phyloP scores from a whole-genome alignment of 495 filamentous ascomycete genomes.

The Parathielavia appendiculata region DNA sequence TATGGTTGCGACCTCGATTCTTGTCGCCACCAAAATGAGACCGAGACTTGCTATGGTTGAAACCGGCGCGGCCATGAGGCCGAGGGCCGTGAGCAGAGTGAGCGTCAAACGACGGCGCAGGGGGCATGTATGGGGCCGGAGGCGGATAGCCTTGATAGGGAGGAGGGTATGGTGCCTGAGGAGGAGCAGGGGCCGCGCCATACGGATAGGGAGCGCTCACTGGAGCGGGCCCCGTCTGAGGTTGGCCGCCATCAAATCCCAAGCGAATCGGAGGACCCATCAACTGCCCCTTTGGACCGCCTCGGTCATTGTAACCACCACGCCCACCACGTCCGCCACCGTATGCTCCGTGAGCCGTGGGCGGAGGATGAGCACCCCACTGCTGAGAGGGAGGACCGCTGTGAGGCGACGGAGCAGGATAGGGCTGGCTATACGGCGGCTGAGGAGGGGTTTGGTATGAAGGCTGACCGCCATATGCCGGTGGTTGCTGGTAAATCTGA shows the following conservation, averaged over 20 bases:
- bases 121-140: conserved; percentile 28
- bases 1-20: conserved; percentile 40
- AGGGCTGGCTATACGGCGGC: conserved; percentile 33
- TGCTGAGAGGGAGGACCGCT: conserved; percentile 36
- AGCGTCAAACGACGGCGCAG: conserved; percentile 30
- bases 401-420: conserved; percentile 31
- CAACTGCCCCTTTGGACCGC: conserved; percentile 43
- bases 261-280: conserved; percentile 57
- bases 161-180: conserved; percentile 31
- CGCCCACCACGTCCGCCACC: conserved; percentile 51
- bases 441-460: conserved; percentile 24
- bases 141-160: conserved; percentile 36
- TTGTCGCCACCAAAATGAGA: conserved; percentile 39
- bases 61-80: conserved; percentile 37
- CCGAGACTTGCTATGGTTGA: conserved; percentile 32
- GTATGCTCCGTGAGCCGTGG: conserved; percentile 38
- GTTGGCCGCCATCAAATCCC: conserved; percentile 46
- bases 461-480: conserved; percentile 25
- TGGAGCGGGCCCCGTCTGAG: conserved; percentile 38
- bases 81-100: conserved; percentile 30
- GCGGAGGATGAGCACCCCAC: conserved; percentile 35
- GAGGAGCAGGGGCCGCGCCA: conserved; percentile 28
- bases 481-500: conserved; percentile 39
- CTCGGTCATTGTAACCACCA: conserved; percentile 47
- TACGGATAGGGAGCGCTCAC: conserved; percentile 44